Evolutionary conservation across 2,329 filamentous ascomycete genomes (phyloP).

Genomic region (Rachicladosporium sp.): DNA sequence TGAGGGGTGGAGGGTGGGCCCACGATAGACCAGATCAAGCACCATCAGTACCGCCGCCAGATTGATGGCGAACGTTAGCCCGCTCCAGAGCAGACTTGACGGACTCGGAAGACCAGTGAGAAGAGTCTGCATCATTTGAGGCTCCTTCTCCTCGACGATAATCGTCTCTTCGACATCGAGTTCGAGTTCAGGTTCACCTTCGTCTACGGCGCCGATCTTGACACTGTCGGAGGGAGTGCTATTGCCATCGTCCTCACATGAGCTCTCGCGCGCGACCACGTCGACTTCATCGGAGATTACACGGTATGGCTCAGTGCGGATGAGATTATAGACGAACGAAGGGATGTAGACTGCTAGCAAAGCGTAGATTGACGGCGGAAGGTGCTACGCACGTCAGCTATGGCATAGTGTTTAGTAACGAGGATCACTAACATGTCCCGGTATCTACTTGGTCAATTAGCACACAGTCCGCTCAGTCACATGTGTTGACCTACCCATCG

Average conservation of each 20-base stretch:
- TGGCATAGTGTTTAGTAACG: not conserved
- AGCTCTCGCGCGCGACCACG: slow-evolving; percentile 29
- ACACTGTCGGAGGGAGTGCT: no score
- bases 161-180: slow-evolving; percentile 53
- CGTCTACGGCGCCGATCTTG: slow-evolving; percentile 8
- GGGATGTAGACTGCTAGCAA: slow-evolving; percentile 35
- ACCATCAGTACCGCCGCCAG: slow-evolving; percentile 54
- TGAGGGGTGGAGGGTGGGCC: slow-evolving; percentile 55
- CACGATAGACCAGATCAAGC: slow-evolving; percentile 66
- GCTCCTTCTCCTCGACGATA: slow-evolving; percentile 44
- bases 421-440: slow-evolving; percentile 22
- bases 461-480: slow-evolving; percentile 4
- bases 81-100: slow-evolving; percentile 52
- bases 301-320: slow-evolving; percentile 19
- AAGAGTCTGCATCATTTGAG: slow-evolving; percentile 51
- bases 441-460: slow-evolving; percentile 17
- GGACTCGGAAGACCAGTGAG: slow-evolving; percentile 65
- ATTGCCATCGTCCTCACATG: slow-evolving; percentile 19
- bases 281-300: slow-evolving; percentile 23
- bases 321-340: slow-evolving; percentile 23
- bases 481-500: slow-evolving; percentile 20
- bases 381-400: slow-evolving; percentile 15
- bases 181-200: slow-evolving; percentile 32
- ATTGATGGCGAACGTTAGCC: slow-evolving; percentile 50
- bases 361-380: slow-evolving; percentile 24